Base-by-base conservation (phyloP, 2,329 filamentous ascomycete genomes). In the Fusarium heterosporum region DNA sequence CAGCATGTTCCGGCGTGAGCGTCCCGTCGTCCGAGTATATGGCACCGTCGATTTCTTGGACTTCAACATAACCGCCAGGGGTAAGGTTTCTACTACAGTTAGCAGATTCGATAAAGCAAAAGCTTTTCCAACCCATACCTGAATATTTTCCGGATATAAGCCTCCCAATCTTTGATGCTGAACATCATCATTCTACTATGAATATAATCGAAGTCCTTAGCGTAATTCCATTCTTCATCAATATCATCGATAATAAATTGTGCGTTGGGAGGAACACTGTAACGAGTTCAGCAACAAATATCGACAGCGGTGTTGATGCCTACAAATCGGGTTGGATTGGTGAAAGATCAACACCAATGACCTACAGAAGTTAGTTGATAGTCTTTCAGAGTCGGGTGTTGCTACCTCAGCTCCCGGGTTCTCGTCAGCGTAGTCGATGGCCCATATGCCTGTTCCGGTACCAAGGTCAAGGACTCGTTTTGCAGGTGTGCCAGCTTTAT, bases 401-500 rank as follows among this genome's bases (percentile, higher is more conserved):
- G 4, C 4, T 11, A 59, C 55, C 25, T 60, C 60, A 0, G 63
- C 46, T 1, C 42, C 22, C 0, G 46, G 50, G 26, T 66, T 55
- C 3, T 66, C 63, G 7, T 66, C 63, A 2, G 63, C 61, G 9
- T 45, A 66, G 30, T 66, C 63, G 29, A 66, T 38, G 0, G 42
- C 56, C 63, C 63, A 66, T 6, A 66, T 61, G 4, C 63, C 63
- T 3, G 61, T 66, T 6, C 63, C 63, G 8, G 61, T 66, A 5
- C 63, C 63, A 16, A 61, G 6, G 14, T 66, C 63, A 2, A 66
- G 55, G 5, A 66, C 55, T 4, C 25, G 38, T 4, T 66, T 45
- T 6, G 17, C 39, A 6, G 55, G 42, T 2, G 43, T 19, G 28
- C 25, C 42, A 2, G 61, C 9, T 3, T 32, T 28, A 1, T 34